A percentile compares a stretch with the other conserved stretches of the same genome.
phyloP scores from a whole-genome alignment of 2,329 filamentous ascomycete species.

The Orbilia ellipsospora region DNA sequence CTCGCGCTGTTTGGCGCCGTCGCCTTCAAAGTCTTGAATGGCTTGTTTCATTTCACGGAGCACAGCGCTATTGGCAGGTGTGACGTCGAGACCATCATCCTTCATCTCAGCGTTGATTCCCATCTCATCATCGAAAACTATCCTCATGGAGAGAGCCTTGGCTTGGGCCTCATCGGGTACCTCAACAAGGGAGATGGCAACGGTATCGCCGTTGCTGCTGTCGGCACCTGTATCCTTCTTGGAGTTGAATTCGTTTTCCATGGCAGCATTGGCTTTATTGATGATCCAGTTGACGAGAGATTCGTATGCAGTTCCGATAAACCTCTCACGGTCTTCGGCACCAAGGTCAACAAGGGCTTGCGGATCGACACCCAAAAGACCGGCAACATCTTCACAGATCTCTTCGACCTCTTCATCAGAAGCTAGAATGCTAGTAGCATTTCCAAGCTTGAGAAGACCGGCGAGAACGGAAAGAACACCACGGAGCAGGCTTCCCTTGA shows the following conservation, averaged over 20 bases:
- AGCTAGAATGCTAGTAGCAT: constrained; percentile 84
- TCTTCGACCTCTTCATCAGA: constrained; percentile 87
- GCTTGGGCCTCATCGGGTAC: constrained; percentile 81
- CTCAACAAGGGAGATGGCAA: constrained; percentile 88
- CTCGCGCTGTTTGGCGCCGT: constrained; percentile 73
- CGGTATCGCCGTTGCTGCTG: constrained; percentile 80
- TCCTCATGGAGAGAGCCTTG: constrained; percentile 88
- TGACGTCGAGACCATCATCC: constrained; percentile 85
- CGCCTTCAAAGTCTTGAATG: constrained; percentile 79
- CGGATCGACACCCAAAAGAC: constrained; percentile 85
- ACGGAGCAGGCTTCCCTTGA: constrained; percentile 84
- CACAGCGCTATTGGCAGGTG: constrained; percentile 80
- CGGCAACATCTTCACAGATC: constrained; percentile 88
- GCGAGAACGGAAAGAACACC: constrained; percentile 87
- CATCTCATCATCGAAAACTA: constrained; percentile 88
- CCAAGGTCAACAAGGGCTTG: constrained; percentile 81
- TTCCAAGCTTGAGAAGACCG: constrained; percentile 88
- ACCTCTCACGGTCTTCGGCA: constrained; percentile 82
- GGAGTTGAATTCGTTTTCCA: constrained; percentile 77
- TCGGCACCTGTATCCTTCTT: constrained; percentile 75
- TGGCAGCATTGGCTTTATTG: constrained; percentile 84
- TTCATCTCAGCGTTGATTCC: constrained; percentile 99
- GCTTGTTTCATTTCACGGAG: constrained; percentile 87
- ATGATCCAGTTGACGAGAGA: constrained; percentile 95
- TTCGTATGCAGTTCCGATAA: constrained; percentile 91